Conservation (phyloP, 2,329 filamentous ascomycete genomes). For the Ceratocystis alfenasii region DNA sequence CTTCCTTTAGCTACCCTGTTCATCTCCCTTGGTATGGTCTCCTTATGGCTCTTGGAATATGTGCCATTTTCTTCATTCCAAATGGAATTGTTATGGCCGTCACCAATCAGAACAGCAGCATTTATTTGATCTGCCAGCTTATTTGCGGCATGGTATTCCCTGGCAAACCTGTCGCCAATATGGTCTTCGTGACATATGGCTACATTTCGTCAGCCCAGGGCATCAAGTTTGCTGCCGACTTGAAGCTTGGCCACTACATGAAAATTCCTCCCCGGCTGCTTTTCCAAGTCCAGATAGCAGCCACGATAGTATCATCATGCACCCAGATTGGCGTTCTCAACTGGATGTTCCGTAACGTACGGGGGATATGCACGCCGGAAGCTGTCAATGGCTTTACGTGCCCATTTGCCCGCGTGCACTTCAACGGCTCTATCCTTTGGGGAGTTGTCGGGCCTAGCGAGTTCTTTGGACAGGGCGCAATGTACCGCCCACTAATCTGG, state of each 20-base stretch:
- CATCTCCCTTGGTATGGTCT: constrained; percentile 81
- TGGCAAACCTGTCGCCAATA: constrained; percentile 76
- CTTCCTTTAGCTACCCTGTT: constrained; percentile 54
- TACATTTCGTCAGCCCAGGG: constrained; percentile 84
- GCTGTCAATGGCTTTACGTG: constrained; percentile 84
- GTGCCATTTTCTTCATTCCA: constrained; percentile 72
- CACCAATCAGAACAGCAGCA: constrained; percentile 77
- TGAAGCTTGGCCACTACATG: constrained; percentile 83
- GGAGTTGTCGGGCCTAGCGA: constrained; percentile 71
- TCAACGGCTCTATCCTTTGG: constrained; percentile 84
- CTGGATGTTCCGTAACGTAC: constrained; percentile 76
- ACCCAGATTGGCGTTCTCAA: constrained; percentile 78
- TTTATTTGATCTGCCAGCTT: constrained; percentile 76
- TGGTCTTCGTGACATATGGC: constrained; percentile 86
- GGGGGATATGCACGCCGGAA: constrained; percentile 61
- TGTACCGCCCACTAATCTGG: constrained; percentile 68
- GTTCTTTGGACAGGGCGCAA: constrained; percentile 66
- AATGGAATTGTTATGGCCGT: constrained; percentile 90
- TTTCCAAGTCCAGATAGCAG: constrained; percentile 65
- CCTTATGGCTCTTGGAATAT: constrained; percentile 64
- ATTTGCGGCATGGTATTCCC: constrained; percentile 74
- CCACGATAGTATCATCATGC: constrained; percentile 62
- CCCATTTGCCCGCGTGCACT: constrained; percentile 75
- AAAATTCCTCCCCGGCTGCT: constrained; percentile 71
- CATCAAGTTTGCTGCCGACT: constrained; percentile 75